Percentiles rank a stretch among this genome's conserved stretches.
Evolutionary conservation across 495 filamentous ascomycete genomes (phyloP).

Genomic region (Penicillium cosmopolitanum): DNA sequence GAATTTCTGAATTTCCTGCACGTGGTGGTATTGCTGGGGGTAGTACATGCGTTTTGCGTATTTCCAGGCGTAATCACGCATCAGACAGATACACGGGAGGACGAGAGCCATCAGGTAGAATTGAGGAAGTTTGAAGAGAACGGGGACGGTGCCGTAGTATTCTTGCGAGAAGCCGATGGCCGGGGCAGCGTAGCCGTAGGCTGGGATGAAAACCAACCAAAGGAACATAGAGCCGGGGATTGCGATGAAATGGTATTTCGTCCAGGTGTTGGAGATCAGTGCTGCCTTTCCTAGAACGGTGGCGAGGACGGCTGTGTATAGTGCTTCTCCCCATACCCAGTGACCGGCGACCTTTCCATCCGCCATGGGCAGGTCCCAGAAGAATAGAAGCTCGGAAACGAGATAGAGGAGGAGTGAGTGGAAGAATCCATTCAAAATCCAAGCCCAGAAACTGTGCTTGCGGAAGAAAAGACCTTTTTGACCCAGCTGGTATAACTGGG

Average conservation of each 20-base stretch:
- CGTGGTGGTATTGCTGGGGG: constrained; percentile 95
- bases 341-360: constrained; percentile 85
- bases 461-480: constrained; percentile 94
- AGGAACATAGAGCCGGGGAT: constrained; percentile 92
- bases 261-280: constrained; percentile 96
- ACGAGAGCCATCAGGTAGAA: constrained; percentile 90
- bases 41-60: constrained; percentile 95
- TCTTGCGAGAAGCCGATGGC: constrained; percentile 82
- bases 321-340: constrained; percentile 94
- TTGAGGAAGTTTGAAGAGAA: constrained; percentile 76
- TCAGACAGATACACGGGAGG: constrained; percentile 80
- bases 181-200: constrained; percentile 89
- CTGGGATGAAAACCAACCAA: constrained; percentile 88
- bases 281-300: constrained; percentile 96
- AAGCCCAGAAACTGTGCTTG: constrained; percentile 85
- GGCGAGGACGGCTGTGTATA: constrained; percentile 88
- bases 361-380: constrained; percentile 70
- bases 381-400: constrained; percentile 78
- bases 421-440: constrained; percentile 93
- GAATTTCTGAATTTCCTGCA: constrained; percentile 99
- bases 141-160: constrained; percentile 80
- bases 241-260: constrained; percentile 94
- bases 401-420: constrained; percentile 93
- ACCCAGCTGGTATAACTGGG: constrained; percentile 91
- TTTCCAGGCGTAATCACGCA: constrained; percentile 83